phyloP scores from a whole-genome alignment of 2,329 filamentous ascomycete genomes.

The Nemania abortiva region DNA sequence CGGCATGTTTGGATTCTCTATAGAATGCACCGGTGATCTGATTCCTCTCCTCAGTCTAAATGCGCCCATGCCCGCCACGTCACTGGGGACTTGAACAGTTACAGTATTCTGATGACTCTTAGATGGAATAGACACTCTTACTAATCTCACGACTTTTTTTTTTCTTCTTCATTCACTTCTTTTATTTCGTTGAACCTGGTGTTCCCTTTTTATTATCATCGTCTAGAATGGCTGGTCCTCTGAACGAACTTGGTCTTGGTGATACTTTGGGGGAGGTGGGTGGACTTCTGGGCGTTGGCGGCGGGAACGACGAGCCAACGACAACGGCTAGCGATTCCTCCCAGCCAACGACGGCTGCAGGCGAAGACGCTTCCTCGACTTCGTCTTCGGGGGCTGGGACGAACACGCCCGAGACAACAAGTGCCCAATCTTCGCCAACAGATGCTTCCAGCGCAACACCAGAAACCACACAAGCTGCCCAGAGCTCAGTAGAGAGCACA shows the following conservation, averaged over 20 bases:
- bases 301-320: slow-evolving; percentile 22
- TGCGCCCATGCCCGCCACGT: background rate
- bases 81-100: background rate
- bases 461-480: slow-evolving; percentile 15
- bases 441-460: slow-evolving; percentile 2
- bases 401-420: slow-evolving; percentile 21
- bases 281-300: slow-evolving; percentile 27
- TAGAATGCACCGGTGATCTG: background rate
- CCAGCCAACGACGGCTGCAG: slow-evolving; percentile 28
- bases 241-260: slow-evolving; percentile 44
- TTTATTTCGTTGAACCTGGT: slow-evolving; percentile 50
- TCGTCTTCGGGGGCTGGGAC: slow-evolving; percentile 16
- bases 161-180: slow-evolving; percentile 25
- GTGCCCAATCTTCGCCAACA: slow-evolving; percentile 25
- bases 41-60: background rate
- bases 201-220: slow-evolving; percentile 43
- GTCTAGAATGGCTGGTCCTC: slow-evolving; percentile 49
- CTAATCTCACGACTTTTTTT: slow-evolving; percentile 25
- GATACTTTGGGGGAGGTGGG: slow-evolving; percentile 39
- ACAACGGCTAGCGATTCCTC: slow-evolving; percentile 30
- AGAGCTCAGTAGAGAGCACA: slow-evolving; percentile 29
- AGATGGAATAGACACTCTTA: slow-evolving; percentile 36
- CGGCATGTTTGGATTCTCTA: slow-evolving; percentile 20
- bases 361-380: slow-evolving; percentile 27
- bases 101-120: background rate